These are phyloP conservation scores for Beauveria rudraprayagi DNA, from an alignment of 2,329 filamentous ascomycete genomes.

Conservation along the genomic window DNA sequence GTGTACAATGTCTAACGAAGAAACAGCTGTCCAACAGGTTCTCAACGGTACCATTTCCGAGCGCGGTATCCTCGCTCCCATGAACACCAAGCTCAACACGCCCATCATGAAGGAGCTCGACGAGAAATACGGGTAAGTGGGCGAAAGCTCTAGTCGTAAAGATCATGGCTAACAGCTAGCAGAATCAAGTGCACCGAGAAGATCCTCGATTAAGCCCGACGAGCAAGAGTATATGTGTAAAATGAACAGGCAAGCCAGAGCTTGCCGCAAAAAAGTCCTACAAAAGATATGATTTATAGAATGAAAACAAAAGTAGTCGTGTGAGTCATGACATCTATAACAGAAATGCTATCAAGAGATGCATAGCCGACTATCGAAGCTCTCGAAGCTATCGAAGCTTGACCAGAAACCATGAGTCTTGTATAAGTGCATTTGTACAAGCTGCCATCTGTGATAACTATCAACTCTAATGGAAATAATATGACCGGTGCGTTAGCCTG, in stretches of 20 bases:
- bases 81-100: conserved; percentile 61
- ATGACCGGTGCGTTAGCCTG: not conserved
- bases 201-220: conserved; percentile 1
- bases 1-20: conserved; percentile 23
- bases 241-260: not conserved
- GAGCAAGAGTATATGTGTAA: not conserved
- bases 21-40: conserved; percentile 68
- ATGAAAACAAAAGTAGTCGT: not conserved
- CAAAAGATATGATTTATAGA: not conserved
- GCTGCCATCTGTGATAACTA: not conserved
- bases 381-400: not conserved
- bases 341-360: not conserved
- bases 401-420: not conserved
- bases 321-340: not conserved
- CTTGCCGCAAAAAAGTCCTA: not conserved
- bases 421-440: not conserved
- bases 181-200: conserved; percentile 10
- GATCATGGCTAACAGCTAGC: not conserved
- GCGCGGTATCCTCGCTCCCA: conserved; percentile 69
- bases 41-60: conserved; percentile 65
- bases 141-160: accelerated
- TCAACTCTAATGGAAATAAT: not conserved
- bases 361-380: not conserved
- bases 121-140: conserved; percentile 55
- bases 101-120: conserved; percentile 71